Evolutionary conservation across 2,329 filamentous ascomycete genomes (phyloP).

Genomic region (Xylariomycetidae sp.): DNA sequence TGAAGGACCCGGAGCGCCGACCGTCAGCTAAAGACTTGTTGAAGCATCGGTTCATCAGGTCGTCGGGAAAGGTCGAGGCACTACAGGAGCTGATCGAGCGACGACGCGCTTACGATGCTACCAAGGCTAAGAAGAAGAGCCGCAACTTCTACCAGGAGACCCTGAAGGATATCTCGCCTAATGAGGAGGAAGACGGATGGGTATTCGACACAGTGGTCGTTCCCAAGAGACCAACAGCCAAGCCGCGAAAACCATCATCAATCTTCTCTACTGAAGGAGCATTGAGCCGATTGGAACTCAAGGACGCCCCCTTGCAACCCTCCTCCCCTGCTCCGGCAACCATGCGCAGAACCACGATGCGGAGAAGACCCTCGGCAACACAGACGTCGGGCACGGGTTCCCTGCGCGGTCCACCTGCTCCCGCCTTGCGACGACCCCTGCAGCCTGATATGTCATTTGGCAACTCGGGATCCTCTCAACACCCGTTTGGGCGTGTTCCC

Average conservation of each 20-base stretch:
- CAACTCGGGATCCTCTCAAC: slow-evolving; percentile 85
- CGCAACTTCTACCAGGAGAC: slow-evolving; percentile 92
- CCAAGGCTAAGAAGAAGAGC: slow-evolving; percentile 61
- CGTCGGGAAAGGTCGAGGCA: slow-evolving; percentile 80
- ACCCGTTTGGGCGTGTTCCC: slow-evolving; percentile 79
- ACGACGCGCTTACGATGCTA: slow-evolving; percentile 75
- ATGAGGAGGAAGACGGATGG: slow-evolving; percentile 77
- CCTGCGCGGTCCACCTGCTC: slow-evolving; percentile 30
- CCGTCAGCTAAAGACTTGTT: slow-evolving; percentile 83
- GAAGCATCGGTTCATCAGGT: slow-evolving; percentile 80
- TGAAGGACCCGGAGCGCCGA: slow-evolving; percentile 82
- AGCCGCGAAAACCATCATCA: slow-evolving; percentile 50
- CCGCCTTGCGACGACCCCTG: slow-evolving; percentile 65
- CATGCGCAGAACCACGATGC: slow-evolving; percentile 53
- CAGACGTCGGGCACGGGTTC: slow-evolving; percentile 34
- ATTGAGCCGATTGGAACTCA: slow-evolving; percentile 54
- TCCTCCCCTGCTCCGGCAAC: slow-evolving; percentile 49
- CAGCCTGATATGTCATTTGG: slow-evolving; percentile 90
- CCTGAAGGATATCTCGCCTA: slow-evolving; percentile 62
- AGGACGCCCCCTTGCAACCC: slow-evolving; percentile 53
- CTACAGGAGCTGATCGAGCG: slow-evolving; percentile 82
- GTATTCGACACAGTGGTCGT: slow-evolving; percentile 83
- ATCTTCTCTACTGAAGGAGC: slow-evolving; percentile 54
- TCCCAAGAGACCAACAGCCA: slow-evolving; percentile 48
- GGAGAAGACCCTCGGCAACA: slow-evolving; percentile 40